phyloP scores from a whole-genome alignment of 1,139 yeast genomes.

The Suhomyces panamericanus region DNA sequence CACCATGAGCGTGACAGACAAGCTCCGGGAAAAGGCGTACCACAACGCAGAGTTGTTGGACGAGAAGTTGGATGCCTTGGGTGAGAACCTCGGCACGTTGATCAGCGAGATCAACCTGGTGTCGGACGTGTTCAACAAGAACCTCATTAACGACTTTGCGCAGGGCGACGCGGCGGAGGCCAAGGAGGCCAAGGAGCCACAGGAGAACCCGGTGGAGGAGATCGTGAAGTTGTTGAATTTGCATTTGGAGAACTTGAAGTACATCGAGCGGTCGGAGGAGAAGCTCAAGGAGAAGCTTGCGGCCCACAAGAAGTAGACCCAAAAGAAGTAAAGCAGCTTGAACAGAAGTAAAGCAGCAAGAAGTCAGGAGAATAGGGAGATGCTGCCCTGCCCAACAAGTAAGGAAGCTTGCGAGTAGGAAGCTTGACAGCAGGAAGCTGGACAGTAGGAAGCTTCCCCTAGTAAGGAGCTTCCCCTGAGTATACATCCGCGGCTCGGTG shows the following conservation, averaged over 20 bases:
- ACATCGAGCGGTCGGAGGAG: slow-evolving; percentile 75
- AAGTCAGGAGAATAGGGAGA: too few relatives aligned
- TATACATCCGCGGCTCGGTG: background rate
- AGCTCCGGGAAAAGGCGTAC: slow-evolving; percentile 88
- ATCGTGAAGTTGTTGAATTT: slow-evolving; percentile 81
- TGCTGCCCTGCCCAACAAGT: too few relatives aligned
- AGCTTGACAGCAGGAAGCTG: too few relatives aligned
- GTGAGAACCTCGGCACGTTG: slow-evolving; percentile 70
- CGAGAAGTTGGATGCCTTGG: slow-evolving; percentile 75
- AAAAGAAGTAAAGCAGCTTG: background rate
- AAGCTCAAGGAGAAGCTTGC: slow-evolving; percentile 66
- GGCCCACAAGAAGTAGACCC: slow-evolving; percentile 16
- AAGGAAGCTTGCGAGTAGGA: too few relatives aligned
- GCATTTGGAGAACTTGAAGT: slow-evolving; percentile 86
- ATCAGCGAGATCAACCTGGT: slow-evolving; percentile 86
- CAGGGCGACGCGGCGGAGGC: slow-evolving; percentile 19
- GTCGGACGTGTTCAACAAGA: slow-evolving; percentile 76
- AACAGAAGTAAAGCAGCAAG: too few relatives aligned
- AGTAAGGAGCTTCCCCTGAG: too few relatives aligned
- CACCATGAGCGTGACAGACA: slow-evolving; percentile 59
- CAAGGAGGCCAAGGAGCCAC: slow-evolving; percentile 10
- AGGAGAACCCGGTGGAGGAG: slow-evolving; percentile 55
- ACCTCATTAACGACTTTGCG: slow-evolving; percentile 35
- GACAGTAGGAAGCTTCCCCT: too few relatives aligned
- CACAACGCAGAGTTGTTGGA: slow-evolving; percentile 84